Evolutionary conservation across 2,329 filamentous ascomycete species (phyloP), one percentile per base, ranked within the genome.

Genomic region (Colletotrichum sp.): DNA sequence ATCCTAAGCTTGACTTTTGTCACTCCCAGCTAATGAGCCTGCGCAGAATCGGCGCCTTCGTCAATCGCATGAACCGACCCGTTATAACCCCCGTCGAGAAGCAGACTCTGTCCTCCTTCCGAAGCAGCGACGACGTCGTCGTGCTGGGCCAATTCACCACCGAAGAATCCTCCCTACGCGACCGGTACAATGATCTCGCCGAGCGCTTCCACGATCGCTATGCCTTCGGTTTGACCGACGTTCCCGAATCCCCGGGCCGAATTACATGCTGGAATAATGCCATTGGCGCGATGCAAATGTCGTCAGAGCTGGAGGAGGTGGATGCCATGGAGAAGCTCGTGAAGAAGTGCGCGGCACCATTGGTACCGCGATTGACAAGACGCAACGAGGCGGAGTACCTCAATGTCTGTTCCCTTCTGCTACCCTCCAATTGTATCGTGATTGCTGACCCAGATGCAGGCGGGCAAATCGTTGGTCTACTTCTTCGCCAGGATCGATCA

Each of bases 361-460:
- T 87, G 21, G 86, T 90, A 9, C 85, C 84, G 0, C 85, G 88
- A 70, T 82, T 90, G 68, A 88, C 85, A 2, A 81, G 87, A 32
- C 81, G 85, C 24, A 89, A 85, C 55, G 88, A 90, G 78, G 76
- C 86, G 73, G 82, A 84, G 28, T 85, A 58, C 43, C 21, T 48
- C 16, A 60, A 26, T 4, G 69, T 77, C 12, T n/a, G 55, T 34
- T 13, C 12, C 8, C 16, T 26, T 18, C 8, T n/a, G 6, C 18
- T 1, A 12, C 5, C 60, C 21, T 15, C 0, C 8, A 21, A 21
- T 0, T 8, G 12, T 36, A 1, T 48, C 9, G 24, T 28, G 63
- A 9, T 15, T 30, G 28, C 71, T 75, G 8, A 66, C 60, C 7
- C 12, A 13, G 28, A 21, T 4, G 9, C 26, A 87, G 85, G 79